A percentile compares a stretch with the other conserved stretches of the same genome.
Conservation (phyloP, 177 flowering plant species). For the Tripterygium wilfordii region DNA sequence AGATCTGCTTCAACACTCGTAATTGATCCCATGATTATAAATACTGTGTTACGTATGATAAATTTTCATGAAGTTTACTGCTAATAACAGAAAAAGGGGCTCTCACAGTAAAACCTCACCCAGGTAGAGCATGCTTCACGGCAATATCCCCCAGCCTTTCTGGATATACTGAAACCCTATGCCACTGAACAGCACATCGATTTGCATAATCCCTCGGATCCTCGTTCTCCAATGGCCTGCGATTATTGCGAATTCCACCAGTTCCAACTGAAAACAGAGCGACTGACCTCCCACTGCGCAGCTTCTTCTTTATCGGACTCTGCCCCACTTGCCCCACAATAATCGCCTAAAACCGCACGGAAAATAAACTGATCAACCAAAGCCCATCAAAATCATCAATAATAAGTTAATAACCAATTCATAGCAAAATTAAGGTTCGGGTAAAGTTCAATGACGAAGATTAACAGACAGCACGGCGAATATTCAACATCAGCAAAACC, state of each 20-base stretch:
- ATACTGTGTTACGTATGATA: neutral
- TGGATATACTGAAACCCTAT: slow-evolving; percentile 71
- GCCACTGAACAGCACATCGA: slow-evolving; percentile 88
- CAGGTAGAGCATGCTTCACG: slow-evolving; percentile 59
- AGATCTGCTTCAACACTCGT: no score
- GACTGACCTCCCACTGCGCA: slow-evolving; percentile 61
- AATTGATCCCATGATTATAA: no score
- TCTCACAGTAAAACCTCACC: slow-evolving; percentile 37
- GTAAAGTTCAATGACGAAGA: neutral
- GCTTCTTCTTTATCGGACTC: slow-evolving; percentile 68
- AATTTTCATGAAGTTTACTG: neutral
- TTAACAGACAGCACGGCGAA: neutral
- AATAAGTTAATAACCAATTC: no score
- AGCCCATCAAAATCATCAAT: neutral
- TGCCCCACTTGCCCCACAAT: slow-evolving; percentile 87
- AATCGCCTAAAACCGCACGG: slow-evolving; percentile 75
- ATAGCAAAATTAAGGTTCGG: neutral
- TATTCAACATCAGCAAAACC: neutral
- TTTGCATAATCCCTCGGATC: slow-evolving; percentile 83
- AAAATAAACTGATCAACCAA: no score
- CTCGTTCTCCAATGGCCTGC: slow-evolving; percentile 75
- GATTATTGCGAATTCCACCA: slow-evolving; percentile 81
- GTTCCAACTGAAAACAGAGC: slow-evolving; percentile 75
- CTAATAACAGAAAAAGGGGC: neutral
- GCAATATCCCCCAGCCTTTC: slow-evolving; percentile 56